Evolutionary conservation across 2,329 filamentous ascomycete genomes (phyloP), one percentile per base, ranked within the genome.

Genomic region (Macrophomina phaseolina): DNA sequence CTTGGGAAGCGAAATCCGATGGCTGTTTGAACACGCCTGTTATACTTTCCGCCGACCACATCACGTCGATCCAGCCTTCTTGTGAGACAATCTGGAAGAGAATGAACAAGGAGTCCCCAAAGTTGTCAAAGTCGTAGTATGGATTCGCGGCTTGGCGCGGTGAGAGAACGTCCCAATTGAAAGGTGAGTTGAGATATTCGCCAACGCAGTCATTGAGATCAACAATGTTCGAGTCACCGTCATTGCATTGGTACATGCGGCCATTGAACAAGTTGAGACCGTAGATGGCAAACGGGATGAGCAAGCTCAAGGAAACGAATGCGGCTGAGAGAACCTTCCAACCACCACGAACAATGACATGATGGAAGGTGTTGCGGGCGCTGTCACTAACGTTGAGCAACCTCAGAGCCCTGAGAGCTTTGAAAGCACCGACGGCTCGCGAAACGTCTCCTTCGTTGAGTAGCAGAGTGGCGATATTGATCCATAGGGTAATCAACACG

Each of bases 11-110:
- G 68, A 89, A 89, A 38, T 86, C 80, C 62, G 87, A 75, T 0
- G 94, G 94, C 74, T 98, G 95, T 34, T 84, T 83, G 68, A 89
- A 91, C 38, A 83, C 82, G 2, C 91, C 93, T 1, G 90, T 94
- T 70, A 98, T 95, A 38, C 89, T 87, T 81, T 97, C 91, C 1
- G 90, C 90, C 40, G 87, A 86, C 82, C 91, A 94, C 76, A 95
- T 92, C n/a, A 97, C 93, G 76, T 97, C 93, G 11, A 90, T 89
- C 95, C 96, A 99, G 40, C 95, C 95, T 83, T 99, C 96, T 78
- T 99, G 95, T 63, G 94, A 98, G 49, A 98, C 94, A 79, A 99
- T 97, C 78, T 98, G 94, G 81, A 97, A 99, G 68, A 99, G 91
- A 69, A 97, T 96, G 81, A 98, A 98, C 40, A 99, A 84, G 0